Conservation (phyloP, 2,329 filamentous ascomycete species). For the Alternaria sp. region DNA sequence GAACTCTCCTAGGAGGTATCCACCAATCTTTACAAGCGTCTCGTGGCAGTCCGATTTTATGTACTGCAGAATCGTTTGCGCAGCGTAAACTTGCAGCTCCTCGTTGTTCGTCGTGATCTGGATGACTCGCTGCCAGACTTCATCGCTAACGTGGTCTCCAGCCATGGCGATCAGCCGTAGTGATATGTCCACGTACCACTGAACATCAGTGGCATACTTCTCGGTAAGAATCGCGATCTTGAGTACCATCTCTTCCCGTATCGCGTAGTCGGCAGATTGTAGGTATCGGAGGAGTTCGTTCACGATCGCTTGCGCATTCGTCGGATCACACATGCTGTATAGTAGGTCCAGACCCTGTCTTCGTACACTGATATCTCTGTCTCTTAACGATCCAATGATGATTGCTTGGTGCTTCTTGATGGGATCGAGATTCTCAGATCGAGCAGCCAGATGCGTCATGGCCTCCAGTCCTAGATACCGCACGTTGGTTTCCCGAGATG, state of each 20-base stretch:
- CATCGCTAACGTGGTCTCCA: conserved; percentile 96
- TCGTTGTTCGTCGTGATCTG: conserved; percentile 99
- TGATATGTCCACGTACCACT: conserved; percentile 99
- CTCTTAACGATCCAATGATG: conserved; percentile 90
- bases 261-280: conserved; percentile 95
- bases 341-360: conserved; percentile 93
- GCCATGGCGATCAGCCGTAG: conserved; percentile 93
- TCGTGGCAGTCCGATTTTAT: conserved; percentile 96
- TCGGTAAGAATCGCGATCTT: conserved; percentile 99
- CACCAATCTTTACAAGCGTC: conserved; percentile 96
- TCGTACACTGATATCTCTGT: conserved; percentile 95
- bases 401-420: conserved; percentile 98
- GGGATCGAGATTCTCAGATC: conserved; percentile 90
- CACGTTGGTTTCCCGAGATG: conserved; percentile 95
- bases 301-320: conserved; percentile 93
- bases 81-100: conserved; percentile 94
- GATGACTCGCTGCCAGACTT: conserved; percentile 98
- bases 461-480: conserved; percentile 94
- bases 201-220: conserved; percentile 96
- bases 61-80: conserved; percentile 90
- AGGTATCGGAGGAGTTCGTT: conserved; percentile 92
- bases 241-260: conserved; percentile 98
- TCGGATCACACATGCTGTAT: conserved; percentile 98
- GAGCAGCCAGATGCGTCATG: conserved; percentile 95
- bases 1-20: conserved; percentile 95